phyloP scores from a whole-genome alignment of 1,284 basidiomycete species.

The Rhodotorula sp. region DNA sequence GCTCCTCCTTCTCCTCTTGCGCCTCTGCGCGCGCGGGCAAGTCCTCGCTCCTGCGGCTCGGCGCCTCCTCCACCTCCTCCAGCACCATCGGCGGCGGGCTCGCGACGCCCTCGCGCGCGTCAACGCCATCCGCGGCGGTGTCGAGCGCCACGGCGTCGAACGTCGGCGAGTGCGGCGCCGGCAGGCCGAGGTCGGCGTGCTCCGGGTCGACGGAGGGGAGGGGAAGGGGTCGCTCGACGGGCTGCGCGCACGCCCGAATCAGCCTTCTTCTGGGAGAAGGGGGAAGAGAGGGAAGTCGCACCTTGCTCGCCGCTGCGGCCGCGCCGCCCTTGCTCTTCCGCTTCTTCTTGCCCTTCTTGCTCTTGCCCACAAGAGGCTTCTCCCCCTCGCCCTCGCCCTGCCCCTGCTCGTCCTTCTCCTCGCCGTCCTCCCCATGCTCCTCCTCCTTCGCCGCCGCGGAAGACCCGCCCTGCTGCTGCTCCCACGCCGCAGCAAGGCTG shows the following conservation, averaged over 20 bases:
- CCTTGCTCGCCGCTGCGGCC: conserved; percentile 1
- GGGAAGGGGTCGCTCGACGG: conserved; percentile 9
- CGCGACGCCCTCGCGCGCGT: background rate
- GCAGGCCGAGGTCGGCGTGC: conserved; percentile 15
- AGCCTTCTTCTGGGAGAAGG: background rate
- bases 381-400: background rate
- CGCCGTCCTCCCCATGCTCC: background rate
- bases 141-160: conserved; percentile 1
- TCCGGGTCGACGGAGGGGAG: conserved; percentile 22
- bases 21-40: background rate
- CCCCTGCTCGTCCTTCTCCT: background rate
- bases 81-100: conserved; percentile 26
- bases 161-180: conserved; percentile 8
- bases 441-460: background rate
- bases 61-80: conserved; percentile 24
- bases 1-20: background rate
- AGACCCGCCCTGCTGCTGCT: background rate
- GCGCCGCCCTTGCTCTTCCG: conserved; percentile 22
- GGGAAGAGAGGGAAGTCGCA: background rate
- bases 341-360: conserved; percentile 32
- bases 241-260: background rate
- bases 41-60: background rate
- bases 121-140: background rate
- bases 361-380: background rate
- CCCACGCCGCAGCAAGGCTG: conserved; percentile 11